Conservation (phyloP, 441 rosid species). For the Pelargonium cotyledonis region DNA sequence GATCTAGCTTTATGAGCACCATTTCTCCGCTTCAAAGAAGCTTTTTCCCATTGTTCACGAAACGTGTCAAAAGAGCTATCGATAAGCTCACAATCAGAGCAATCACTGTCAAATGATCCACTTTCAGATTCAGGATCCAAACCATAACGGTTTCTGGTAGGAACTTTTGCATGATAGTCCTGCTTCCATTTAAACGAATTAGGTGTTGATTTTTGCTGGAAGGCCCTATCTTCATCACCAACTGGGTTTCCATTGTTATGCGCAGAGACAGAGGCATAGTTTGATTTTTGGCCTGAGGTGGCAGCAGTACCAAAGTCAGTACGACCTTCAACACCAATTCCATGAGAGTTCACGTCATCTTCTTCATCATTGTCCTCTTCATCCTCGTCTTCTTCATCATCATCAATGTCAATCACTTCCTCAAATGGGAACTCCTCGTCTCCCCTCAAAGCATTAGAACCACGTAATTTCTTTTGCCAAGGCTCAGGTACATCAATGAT, state of each 20-base stretch:
- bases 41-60: background rate
- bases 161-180: background rate
- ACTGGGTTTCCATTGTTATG: background rate
- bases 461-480: background rate
- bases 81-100: background rate
- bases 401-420: background rate
- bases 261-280: background rate
- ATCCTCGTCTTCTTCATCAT: background rate
- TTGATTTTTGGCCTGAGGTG: conserved; percentile 1
- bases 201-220: background rate
- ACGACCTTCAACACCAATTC: background rate
- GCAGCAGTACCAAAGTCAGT: conserved; percentile 1
- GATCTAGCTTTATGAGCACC: background rate
- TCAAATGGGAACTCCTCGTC: background rate
- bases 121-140: background rate
- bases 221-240: background rate
- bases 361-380: background rate
- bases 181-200: background rate
- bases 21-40: background rate
- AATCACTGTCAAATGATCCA: background rate
- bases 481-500: background rate
- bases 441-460: background rate
- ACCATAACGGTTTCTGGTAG: conserved; percentile 1
- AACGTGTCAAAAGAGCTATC: conserved; percentile 1
- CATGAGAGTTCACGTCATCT: background rate